A percentile compares a stretch with the other conserved stretches of the same genome.
Evolutionary conservation across 306 rosid genomes (phyloP).

Genomic region (Gastrolobium bilobum): DNA sequence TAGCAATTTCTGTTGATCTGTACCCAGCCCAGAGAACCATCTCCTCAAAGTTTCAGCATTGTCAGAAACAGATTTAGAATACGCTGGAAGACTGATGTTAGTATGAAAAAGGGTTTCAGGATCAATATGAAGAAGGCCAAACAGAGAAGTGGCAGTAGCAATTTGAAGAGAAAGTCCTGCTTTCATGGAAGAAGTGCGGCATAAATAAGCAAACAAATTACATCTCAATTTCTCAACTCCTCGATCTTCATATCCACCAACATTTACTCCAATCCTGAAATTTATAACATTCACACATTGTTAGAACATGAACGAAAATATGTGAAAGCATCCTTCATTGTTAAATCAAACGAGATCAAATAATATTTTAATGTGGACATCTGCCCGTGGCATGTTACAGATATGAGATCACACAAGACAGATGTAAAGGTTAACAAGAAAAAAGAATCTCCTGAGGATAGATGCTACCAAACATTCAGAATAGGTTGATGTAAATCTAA

Average conservation of each 20-base stretch:
- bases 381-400: background rate
- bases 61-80: constrained; percentile 50
- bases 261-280: constrained; percentile 78
- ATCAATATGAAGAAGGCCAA: constrained; percentile 69
- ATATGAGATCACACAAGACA: background rate
- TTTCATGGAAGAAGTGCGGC: constrained; percentile 46
- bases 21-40: constrained; percentile 73
- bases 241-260: constrained; percentile 74
- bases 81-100: constrained; percentile 41
- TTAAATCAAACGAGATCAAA: constrained; percentile 17
- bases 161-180: constrained; percentile 62
- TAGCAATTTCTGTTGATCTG: constrained; percentile 66
- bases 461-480: constrained; percentile 11
- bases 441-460: background rate
- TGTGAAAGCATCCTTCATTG: background rate
- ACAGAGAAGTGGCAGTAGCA: constrained; percentile 64
- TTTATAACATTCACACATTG: constrained; percentile 22
- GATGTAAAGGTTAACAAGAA: background rate
- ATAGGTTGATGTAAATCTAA: background rate
- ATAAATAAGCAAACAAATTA: constrained; percentile 59
- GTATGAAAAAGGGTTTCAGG: constrained; percentile 64
- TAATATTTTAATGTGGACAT: background rate
- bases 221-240: constrained; percentile 68
- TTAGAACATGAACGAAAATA: constrained; percentile 19
- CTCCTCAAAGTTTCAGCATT: constrained; percentile 55